Evolutionary conservation across 768 basidiomycete species (phyloP), one percentile per base, ranked within the genome.

Genomic region (Pleurotus platypus): DNA sequence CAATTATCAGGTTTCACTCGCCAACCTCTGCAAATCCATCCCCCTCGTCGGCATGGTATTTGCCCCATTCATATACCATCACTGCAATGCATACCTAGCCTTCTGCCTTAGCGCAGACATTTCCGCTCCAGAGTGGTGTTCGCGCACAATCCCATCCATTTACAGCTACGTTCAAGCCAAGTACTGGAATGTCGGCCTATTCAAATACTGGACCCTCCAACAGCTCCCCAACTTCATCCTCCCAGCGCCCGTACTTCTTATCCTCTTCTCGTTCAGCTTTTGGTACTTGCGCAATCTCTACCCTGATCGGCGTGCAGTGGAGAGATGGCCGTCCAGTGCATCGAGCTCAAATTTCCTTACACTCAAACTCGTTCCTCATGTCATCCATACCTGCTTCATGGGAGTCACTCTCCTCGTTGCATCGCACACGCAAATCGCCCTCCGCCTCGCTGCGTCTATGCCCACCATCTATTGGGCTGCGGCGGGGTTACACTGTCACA

Each of bases 221-320:
- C 95, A 99, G 70, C 63, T 93, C 2, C 97, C 97, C 46, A 97
- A 98, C 70, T 90, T 98, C 66, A 61, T 92, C 58, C 77, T 98
- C 56, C 84, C 89, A 13, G 64, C 82, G 0, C 96, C 96, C 0
- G 78, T 88, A 0, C 79, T 96, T 54, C 42, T 71, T 49, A 72
- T 79, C 60, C 71, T 86, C 38, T 70, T 79, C 55, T 56, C 70
- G 4, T 84, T 81, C 57, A 70, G 73, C 5, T 39, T 70, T 3
- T 59, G 66, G 38, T 70, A 77, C 62, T 62, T 80, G 37, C 58
- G 46, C 9, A 47, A 62, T 57, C 57, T 50, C 15, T 46, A 2
- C 22, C 27, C 20, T 55, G 22, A 30, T 5, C 26, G 39, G 57
- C 20, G 24, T 16, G 22, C 55, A 6, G 13, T 51, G 9, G 43